phyloP scores from a whole-genome alignment of 805 yeast species.

The Wickerhamiella hasegawae region DNA sequence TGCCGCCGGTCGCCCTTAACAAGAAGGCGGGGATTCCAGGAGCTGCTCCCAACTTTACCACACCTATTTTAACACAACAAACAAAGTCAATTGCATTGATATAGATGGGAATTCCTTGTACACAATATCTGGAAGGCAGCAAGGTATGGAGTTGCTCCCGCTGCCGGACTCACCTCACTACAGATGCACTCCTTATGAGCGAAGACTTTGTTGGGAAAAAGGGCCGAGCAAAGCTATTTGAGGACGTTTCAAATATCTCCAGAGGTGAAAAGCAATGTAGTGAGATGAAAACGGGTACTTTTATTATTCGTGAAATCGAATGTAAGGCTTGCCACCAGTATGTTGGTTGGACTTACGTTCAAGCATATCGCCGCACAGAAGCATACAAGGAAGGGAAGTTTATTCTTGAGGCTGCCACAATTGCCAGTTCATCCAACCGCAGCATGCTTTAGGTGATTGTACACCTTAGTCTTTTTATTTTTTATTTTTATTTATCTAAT shows the following conservation, averaged over 20 bases:
- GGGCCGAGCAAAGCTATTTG: constrained; percentile 43
- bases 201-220: constrained; percentile 36
- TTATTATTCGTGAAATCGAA: constrained; percentile 37
- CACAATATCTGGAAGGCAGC: constrained; percentile 24
- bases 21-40: no score
- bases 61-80: no score
- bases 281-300: constrained; percentile 45
- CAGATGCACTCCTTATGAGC: constrained; percentile 24
- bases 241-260: constrained; percentile 30
- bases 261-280: constrained; percentile 25
- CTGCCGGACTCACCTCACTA: constrained; percentile 29
- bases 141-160: constrained; percentile 25
- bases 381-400: constrained; percentile 46
- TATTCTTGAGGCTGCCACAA: constrained; percentile 29
- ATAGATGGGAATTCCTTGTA: constrained; percentile 33
- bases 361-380: constrained; percentile 30
- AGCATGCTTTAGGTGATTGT: background rate
- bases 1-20: background rate
- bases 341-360: constrained; percentile 51
- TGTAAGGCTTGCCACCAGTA: constrained; percentile 39
- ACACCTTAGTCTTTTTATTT: no score
- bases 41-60: no score
- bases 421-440: background rate
- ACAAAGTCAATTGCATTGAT: background rate
- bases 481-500: no score